Percentiles rank a stretch among this genome's conserved stretches.
Evolutionary conservation across 2,329 filamentous ascomycete species (phyloP).

Genomic region (Colletotrichum liaoningense): DNA sequence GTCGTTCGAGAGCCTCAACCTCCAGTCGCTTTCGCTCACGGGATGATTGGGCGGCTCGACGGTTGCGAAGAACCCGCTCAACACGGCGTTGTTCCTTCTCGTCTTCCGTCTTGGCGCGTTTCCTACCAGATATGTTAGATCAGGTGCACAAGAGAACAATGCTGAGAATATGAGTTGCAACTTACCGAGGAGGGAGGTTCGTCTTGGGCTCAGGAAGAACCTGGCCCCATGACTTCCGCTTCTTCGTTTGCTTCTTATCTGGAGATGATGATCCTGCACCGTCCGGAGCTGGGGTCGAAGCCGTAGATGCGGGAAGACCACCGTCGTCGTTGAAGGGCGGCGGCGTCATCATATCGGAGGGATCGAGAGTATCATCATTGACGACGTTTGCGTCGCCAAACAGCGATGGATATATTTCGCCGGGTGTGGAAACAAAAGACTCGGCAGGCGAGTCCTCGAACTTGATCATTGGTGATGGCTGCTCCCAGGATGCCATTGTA

Average conservation of each 20-base stretch:
- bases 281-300: slow-evolving; percentile 20
- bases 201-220: slow-evolving; percentile 97
- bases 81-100: slow-evolving; percentile 99
- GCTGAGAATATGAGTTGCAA: slow-evolving; percentile 10
- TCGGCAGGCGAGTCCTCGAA: slow-evolving; percentile 66
- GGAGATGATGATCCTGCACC: slow-evolving; percentile 27
- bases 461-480: slow-evolving; percentile 58
- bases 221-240: slow-evolving; percentile 99
- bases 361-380: slow-evolving; percentile 51
- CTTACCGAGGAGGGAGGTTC: slow-evolving; percentile 88
- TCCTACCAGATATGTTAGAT: slow-evolving; percentile 61
- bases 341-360: slow-evolving; percentile 63
- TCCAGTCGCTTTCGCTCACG: slow-evolving; percentile 90
- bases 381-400: slow-evolving; percentile 50
- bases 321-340: slow-evolving; percentile 47
- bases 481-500: slow-evolving; percentile 55
- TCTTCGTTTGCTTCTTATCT: slow-evolving; percentile 85
- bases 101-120: slow-evolving; percentile 98
- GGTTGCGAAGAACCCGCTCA: slow-evolving; percentile 95
- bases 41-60: slow-evolving; percentile 95
- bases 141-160: neutral
- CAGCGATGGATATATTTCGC: slow-evolving; percentile 61
- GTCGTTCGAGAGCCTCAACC: slow-evolving; percentile 85
- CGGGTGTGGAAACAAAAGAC: slow-evolving; percentile 63
- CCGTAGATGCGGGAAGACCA: slow-evolving; percentile 38